These are phyloP conservation scores for Penicillium paneum DNA, from an alignment of 2,329 filamentous ascomycete species.

Conservation along the genomic window DNA sequence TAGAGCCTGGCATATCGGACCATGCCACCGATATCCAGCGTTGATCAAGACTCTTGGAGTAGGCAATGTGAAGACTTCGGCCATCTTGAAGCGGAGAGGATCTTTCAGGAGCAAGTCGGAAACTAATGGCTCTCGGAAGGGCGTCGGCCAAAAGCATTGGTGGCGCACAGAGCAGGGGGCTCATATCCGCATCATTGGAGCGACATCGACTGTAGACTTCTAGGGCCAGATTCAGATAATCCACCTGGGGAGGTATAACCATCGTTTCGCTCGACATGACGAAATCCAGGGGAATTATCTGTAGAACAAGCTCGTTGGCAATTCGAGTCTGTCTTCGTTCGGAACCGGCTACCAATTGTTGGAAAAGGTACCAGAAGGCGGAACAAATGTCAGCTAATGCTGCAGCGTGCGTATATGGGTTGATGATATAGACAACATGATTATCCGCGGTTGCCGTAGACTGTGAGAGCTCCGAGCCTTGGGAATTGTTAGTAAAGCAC, in stretches of 20 bases:
- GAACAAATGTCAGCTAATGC: constrained; percentile 53
- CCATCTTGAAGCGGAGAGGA: constrained; percentile 57
- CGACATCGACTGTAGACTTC: constrained; percentile 60
- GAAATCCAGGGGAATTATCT: constrained; percentile 56
- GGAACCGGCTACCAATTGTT: constrained; percentile 48
- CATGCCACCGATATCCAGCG: constrained; percentile 59
- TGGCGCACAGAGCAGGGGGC: constrained; percentile 49
- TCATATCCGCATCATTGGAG: constrained; percentile 36
- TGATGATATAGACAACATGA: constrained; percentile 58
- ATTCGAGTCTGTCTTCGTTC: constrained; percentile 31
- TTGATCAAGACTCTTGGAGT: constrained; percentile 54
- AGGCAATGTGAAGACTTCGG: constrained; percentile 58
- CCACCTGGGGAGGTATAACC: constrained; percentile 49
- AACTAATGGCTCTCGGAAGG: constrained; percentile 53
- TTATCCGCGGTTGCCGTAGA: constrained; percentile 37
- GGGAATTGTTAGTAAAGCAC: constrained; percentile 11
- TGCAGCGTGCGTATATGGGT: constrained; percentile 51
- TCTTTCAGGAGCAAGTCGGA: constrained; percentile 53
- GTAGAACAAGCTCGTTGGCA: constrained; percentile 53
- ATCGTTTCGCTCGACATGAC: constrained; percentile 52
- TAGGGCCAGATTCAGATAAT: constrained; percentile 51
- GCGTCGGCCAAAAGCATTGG: constrained; percentile 54
- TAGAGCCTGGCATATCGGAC: constrained; percentile 56
- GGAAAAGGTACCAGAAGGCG: constrained; percentile 56
- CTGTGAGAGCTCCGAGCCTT: constrained; percentile 37